Evolutionary conservation across 257 asterid species (phyloP).

Genomic region (Fraxinus americana): DNA sequence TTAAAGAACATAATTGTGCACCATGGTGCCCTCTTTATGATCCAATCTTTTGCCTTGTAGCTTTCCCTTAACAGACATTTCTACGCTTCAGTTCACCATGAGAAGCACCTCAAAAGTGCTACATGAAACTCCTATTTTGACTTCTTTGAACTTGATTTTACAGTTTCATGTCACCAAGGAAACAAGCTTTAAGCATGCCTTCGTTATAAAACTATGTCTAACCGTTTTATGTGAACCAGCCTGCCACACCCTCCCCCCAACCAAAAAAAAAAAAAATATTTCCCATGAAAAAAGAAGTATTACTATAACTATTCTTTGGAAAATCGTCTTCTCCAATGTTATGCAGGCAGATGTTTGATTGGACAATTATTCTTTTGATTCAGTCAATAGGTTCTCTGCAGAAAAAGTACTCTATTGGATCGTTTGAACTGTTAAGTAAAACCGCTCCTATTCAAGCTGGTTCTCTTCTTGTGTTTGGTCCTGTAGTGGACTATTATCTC

Average conservation of each 20-base stretch:
- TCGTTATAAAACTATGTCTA: background rate
- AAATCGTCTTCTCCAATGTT: background rate
- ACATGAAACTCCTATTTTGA: conserved; percentile 4
- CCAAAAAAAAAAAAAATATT: background rate
- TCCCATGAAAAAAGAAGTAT: background rate
- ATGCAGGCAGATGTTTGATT: conserved; percentile 20
- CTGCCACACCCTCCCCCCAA: background rate
- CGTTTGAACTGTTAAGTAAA: conserved; percentile 89
- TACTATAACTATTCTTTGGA: background rate
- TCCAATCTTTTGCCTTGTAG: conserved; percentile 3
- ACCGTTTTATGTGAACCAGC: background rate
- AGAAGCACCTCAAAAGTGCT: conserved; percentile 7
- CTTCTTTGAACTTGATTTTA: background rate
- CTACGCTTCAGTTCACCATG: background rate
- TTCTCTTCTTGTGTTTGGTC: conserved; percentile 90
- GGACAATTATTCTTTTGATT: conserved; percentile 27
- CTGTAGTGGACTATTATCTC: conserved; percentile 77
- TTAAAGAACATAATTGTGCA: no score
- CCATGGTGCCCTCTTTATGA: background rate
- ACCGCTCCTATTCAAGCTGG: conserved; percentile 97
- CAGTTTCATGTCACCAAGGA: background rate
- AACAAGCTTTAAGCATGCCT: conserved; percentile 7
- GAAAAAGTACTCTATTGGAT: conserved; percentile 92
- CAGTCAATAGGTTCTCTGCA: conserved; percentile 99
- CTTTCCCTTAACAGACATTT: background rate